phyloP scores from a whole-genome alignment of 192 early-diverging fungal genomes.

The Entomortierella beljakovae region DNA sequence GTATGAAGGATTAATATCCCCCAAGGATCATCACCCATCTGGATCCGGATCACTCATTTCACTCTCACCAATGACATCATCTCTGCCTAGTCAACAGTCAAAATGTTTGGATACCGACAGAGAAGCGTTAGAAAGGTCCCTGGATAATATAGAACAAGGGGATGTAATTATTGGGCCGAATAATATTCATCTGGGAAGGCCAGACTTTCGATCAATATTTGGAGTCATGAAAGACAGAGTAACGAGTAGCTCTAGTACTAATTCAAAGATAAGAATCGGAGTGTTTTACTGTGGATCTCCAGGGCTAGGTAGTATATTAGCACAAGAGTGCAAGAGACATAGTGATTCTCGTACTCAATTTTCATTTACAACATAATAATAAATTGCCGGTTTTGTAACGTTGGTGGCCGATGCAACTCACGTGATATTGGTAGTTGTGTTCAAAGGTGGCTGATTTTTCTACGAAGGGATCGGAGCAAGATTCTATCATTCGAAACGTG shows the following conservation, averaged over 20 bases:
- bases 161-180: conserved; percentile 53
- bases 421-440: not conserved
- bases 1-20: conserved; percentile 32
- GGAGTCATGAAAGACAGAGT: conserved; percentile 53
- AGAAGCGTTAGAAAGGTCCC: conserved; percentile 65
- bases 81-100: conserved; percentile 58
- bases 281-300: conserved; percentile 89
- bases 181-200: conserved; percentile 82
- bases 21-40: conserved; percentile 50
- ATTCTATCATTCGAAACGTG: not conserved
- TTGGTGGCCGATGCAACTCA: no score
- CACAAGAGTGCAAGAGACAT: conserved; percentile 34
- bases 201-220: conserved; percentile 78
- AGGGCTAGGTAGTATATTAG: conserved; percentile 66
- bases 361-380: conserved; percentile 27
- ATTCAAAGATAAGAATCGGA: conserved; percentile 65
- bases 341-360: conserved; percentile 19
- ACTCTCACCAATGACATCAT: conserved; percentile 62
- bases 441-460: not conserved
- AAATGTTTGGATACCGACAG: conserved; percentile 54
- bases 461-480: not conserved
- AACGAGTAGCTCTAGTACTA: conserved; percentile 24
- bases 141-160: conserved; percentile 57
- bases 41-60: conserved; percentile 67
- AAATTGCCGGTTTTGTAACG: not conserved